Evolutionary conservation across 176 grass and related monocot genomes (phyloP).

Genomic region (Oryza coarctata): DNA sequence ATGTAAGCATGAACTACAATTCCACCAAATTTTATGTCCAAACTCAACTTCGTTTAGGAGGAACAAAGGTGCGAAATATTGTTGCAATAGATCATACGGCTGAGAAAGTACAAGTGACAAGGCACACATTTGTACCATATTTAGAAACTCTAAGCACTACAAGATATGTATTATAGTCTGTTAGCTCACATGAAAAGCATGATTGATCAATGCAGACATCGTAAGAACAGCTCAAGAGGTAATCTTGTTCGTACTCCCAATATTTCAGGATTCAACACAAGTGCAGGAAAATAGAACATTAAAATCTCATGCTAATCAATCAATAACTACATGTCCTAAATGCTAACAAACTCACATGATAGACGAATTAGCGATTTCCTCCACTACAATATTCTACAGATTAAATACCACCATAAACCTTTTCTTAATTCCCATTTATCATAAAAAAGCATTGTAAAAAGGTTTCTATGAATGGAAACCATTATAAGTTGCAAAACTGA

Average conservation of each 20-base stretch:
- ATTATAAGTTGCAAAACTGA: background rate
- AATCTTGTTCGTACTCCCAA: background rate
- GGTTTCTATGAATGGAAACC: background rate
- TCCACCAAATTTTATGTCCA: too few relatives aligned
- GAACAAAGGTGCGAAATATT: background rate
- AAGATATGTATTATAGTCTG: background rate
- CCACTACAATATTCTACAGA: background rate
- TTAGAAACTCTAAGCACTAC: background rate
- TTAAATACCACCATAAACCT: background rate
- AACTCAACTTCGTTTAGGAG: too few relatives aligned
- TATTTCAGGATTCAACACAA: background rate
- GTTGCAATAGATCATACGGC: background rate
- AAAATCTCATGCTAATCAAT: background rate
- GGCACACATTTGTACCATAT: background rate
- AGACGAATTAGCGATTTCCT: background rate
- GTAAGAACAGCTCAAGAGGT: background rate
- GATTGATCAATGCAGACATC: background rate
- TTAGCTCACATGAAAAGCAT: conserved; percentile 8
- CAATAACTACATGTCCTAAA: background rate
- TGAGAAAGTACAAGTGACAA: background rate
- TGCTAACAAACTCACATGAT: background rate
- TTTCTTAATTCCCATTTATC: background rate
- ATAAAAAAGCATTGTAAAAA: background rate
- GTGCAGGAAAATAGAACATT: background rate
- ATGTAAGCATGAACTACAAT: too few relatives aligned